Evolutionary conservation across 2,329 filamentous ascomycete genomes (phyloP).

Genomic region (Colletotrichum spaethianum): DNA sequence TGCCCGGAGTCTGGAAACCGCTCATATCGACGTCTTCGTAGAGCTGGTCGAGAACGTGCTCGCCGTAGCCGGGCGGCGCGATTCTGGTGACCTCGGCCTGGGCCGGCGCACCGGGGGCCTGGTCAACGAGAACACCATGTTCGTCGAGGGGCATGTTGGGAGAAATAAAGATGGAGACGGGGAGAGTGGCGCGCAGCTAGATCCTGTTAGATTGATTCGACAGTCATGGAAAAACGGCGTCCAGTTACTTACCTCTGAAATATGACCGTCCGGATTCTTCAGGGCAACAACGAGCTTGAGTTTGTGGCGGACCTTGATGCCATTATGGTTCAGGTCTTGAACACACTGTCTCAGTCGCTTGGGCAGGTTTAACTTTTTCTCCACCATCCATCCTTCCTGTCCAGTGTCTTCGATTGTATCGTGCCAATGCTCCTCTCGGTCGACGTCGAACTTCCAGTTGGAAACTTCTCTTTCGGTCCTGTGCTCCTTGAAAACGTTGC

Average conservation of each 20-base stretch:
- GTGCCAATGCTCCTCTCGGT: conserved; percentile 75
- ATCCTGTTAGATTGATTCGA: conserved; percentile 30
- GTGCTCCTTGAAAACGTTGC: conserved; percentile 67
- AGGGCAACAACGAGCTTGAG: conserved; percentile 92
- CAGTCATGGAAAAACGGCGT: neutral
- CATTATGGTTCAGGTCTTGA: conserved; percentile 89
- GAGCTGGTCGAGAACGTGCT: conserved; percentile 89
- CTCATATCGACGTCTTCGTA: conserved; percentile 88
- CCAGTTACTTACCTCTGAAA: conserved; percentile 79
- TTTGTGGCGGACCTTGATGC: conserved; percentile 94
- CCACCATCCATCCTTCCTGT: conserved; percentile 75
- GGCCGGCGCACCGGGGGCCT: conserved; percentile 66
- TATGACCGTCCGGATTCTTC: conserved; percentile 94
- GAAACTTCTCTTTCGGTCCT: conserved; percentile 76
- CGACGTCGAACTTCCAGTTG: conserved; percentile 69
- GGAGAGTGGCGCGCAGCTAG: conserved; percentile 88
- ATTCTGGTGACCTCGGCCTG: conserved; percentile 72
- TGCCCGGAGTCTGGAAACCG: conserved; percentile 86
- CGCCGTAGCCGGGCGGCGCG: conserved; percentile 93
- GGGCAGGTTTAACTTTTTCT: conserved; percentile 78
- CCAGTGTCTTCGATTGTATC: conserved; percentile 78
- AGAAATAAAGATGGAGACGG: conserved; percentile 94
- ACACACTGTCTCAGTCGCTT: conserved; percentile 86
- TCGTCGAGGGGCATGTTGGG: conserved; percentile 92
- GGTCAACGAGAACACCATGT: conserved; percentile 82